These are phyloP conservation scores for Hymenochaete sp. DNA, from an alignment of 1,284 basidiomycete genomes.

Conservation along the genomic window DNA sequence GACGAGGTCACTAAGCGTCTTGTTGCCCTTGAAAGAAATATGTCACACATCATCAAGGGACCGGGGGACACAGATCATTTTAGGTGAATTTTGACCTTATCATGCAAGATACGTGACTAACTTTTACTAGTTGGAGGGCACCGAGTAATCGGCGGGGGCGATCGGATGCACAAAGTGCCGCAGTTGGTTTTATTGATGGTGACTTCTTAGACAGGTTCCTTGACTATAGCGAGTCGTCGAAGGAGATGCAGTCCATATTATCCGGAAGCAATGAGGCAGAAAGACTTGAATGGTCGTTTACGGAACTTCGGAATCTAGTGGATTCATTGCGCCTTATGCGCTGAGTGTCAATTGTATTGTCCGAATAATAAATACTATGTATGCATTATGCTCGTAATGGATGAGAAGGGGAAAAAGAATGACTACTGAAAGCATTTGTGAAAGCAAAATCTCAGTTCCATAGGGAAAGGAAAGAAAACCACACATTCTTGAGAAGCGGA, in stretches of 20 bases:
- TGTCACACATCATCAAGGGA: conserved; percentile 47
- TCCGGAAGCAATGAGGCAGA: conserved; percentile 49
- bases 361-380: too few relatives aligned
- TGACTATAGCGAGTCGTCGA: conserved; percentile 28
- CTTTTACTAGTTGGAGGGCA: conserved; percentile 50
- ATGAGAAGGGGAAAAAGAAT: too few relatives aligned
- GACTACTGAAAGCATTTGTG: too few relatives aligned
- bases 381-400: too few relatives aligned
- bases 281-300: conserved; percentile 35
- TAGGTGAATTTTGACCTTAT: conserved; percentile 36
- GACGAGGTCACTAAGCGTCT: conserved; percentile 51
- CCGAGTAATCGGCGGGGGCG: conserved; percentile 48
- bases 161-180: conserved; percentile 44
- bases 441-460: too few relatives aligned
- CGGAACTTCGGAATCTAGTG: conserved; percentile 41
- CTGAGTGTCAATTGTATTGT: too few relatives aligned
- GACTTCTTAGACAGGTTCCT: conserved; percentile 76
- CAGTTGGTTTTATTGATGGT: conserved; percentile 82
- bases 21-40: conserved; percentile 71
- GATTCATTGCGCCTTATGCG: conserved; percentile 56
- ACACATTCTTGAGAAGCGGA: too few relatives aligned
- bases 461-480: too few relatives aligned
- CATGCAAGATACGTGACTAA: conserved; percentile 7
- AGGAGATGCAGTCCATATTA: conserved; percentile 36
- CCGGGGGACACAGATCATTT: conserved; percentile 59